Base-by-base conservation (phyloP, 495 filamentous ascomycete genomes). In the Staphylotrichum tortipilum region DNA sequence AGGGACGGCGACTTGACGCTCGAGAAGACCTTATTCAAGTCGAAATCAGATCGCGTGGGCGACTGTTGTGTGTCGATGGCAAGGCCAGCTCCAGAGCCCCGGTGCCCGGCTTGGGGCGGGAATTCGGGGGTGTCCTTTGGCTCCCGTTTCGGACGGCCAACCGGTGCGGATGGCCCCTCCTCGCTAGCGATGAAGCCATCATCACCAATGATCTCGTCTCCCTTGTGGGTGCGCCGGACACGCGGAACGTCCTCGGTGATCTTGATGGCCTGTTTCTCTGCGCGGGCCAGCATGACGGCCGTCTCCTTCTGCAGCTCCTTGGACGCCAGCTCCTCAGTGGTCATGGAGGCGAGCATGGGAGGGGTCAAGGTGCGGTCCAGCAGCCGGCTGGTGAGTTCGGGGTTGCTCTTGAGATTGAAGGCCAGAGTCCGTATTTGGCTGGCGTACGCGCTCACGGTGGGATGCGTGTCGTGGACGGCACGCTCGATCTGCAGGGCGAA, bases 161-260 rank as follows among this genome's bases (percentile, higher is more conserved):
- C 68, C 19, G 67, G 62, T 10, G 62, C 61, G 4, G 73, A 68
- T 7, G 68, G 66, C 4, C 56, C 60, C 7, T 69, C 70, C 11
- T 74, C 69, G 35, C 51, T 61, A 0, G 64, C 53, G 18, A 67
- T 54, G 19, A 66, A 56, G 46, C 54, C 55, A 18, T 77, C 86
- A 28, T 85, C 82, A 44, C 86, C 88, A 30, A 98, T 78, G 12
- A 94, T 50, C 60, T 98, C 92, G 50, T 96, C 90, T 24, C 92
- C 92, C 66, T 96, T 98, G 64, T 97, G 92, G 2, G 91, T 96
- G 54, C 85, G 82, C 57, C 89, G 78, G 48, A 95, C 85, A 4
- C 89, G 80, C 7, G 91, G 92, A 0, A 79, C 81, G 55, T 90
- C 82, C 31, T 94, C 88, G 33, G 87, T 80, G 26, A 90, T 77